Percentiles rank a stretch among this genome's conserved stretches.
Evolutionary conservation across 148 eudicot genomes (phyloP).

Genomic region (Polygonum maritimum): DNA sequence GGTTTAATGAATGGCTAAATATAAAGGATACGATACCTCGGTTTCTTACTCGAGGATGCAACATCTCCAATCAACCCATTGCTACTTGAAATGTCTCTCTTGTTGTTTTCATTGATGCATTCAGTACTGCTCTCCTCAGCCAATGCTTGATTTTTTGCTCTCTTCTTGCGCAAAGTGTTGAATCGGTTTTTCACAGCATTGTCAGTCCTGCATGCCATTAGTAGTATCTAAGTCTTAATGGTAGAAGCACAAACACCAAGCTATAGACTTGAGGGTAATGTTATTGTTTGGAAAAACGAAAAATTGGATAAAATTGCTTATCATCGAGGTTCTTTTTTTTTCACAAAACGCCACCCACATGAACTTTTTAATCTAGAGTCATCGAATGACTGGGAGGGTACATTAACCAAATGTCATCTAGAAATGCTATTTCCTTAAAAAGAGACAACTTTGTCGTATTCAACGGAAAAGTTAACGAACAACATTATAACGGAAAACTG

Average conservation of each 20-base stretch:
- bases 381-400: background rate
- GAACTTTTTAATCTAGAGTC: background rate
- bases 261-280: background rate
- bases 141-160: constrained; percentile 69
- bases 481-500: background rate
- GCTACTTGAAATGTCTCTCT: constrained; percentile 41
- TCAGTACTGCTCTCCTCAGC: constrained; percentile 53
- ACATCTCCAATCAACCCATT: constrained; percentile 20
- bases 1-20: background rate
- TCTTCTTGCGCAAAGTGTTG: constrained; percentile 78
- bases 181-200: constrained; percentile 96
- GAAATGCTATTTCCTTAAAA: background rate
- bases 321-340: background rate
- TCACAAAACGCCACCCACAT: background rate
- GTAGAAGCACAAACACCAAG: background rate
- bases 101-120: constrained; percentile 49
- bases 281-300: background rate
- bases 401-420: background rate
- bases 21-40: constrained; percentile 35
- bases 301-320: background rate
- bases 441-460: background rate
- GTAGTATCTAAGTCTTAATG: background rate
- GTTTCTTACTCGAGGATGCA: constrained; percentile 41
- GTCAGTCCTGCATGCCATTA: constrained; percentile 52
- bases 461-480: background rate